Conservation (phyloP, 257 asterid genomes). For the Penstemon newberryi region DNA sequence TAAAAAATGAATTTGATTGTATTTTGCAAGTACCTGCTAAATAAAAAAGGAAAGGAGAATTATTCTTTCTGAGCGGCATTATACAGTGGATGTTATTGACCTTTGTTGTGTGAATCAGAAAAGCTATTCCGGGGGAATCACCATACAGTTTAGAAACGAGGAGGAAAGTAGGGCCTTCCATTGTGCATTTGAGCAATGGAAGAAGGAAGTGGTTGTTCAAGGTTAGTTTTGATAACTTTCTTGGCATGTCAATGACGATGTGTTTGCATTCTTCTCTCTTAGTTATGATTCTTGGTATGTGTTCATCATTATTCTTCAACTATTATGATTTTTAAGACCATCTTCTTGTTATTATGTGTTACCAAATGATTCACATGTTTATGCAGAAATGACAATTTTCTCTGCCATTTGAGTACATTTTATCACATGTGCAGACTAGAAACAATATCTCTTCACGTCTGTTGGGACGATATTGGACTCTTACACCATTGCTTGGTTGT, state of each 20-base stretch:
- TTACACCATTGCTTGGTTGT: neutral
- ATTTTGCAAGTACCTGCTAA: slow-evolving; percentile 3
- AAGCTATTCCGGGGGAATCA: slow-evolving; percentile 82
- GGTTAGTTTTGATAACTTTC: slow-evolving; percentile 57
- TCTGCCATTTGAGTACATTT: neutral
- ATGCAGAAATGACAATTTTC: neutral
- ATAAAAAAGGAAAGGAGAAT: neutral
- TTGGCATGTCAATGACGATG: slow-evolving; percentile 23
- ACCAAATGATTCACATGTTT: neutral
- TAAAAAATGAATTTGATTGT: neutral
- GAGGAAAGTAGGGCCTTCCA: slow-evolving; percentile 93
- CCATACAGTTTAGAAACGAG: slow-evolving; percentile 84
- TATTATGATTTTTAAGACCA: slow-evolving; percentile 3
- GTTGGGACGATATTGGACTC: neutral
- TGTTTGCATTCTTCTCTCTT: slow-evolving; percentile 16
- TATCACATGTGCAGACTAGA: neutral
- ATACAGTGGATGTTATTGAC: slow-evolving; percentile 34
- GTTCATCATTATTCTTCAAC: neutral
- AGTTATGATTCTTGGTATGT: slow-evolving; percentile 10
- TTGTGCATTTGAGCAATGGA: slow-evolving; percentile 94
- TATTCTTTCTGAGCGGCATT: slow-evolving; percentile 19
- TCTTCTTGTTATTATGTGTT: neutral
- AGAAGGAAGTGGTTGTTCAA: slow-evolving; percentile 68
- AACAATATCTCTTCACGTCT: neutral
- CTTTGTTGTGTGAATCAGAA: slow-evolving; percentile 65